Evolutionary conservation across 2,329 filamentous ascomycete genomes (phyloP).

Genomic region (Westerdykella aurantiaca): DNA sequence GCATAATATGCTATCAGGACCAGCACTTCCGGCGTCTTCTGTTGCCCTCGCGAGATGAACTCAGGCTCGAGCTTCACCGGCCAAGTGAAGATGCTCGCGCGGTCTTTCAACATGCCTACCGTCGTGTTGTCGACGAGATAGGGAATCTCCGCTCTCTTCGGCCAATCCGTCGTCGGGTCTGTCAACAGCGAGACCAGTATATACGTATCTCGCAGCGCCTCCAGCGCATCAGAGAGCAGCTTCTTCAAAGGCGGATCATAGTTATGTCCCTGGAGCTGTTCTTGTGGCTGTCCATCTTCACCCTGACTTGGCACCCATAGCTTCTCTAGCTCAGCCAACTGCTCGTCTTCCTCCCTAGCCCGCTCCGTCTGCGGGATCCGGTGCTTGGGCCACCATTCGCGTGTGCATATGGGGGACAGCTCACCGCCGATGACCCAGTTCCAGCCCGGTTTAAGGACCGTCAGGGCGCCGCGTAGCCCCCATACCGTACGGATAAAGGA

Average conservation of each 20-base stretch:
- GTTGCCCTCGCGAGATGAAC: conserved; percentile 25
- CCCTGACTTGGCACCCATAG: conserved; percentile 20
- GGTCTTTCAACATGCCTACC: conserved; percentile 25
- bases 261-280: neutral
- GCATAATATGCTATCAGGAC: conserved; percentile 38
- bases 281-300: neutral
- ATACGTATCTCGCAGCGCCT: conserved; percentile 24
- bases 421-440: conserved; percentile 24
- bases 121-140: conserved; percentile 26
- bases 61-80: conserved; percentile 21
- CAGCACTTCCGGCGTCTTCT: conserved; percentile 28
- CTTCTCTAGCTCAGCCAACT: conserved; percentile 18
- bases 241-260: conserved; percentile 8
- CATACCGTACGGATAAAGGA: conserved; percentile 22
- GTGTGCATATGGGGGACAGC: conserved; percentile 21
- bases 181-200: conserved; percentile 29
- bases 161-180: conserved; percentile 15
- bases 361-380: conserved; percentile 16
- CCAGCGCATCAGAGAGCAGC: conserved; percentile 19
- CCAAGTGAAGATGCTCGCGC: conserved; percentile 33
- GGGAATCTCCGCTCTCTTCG: conserved; percentile 19
- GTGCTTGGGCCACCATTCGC: conserved; percentile 32
- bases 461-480: conserved; percentile 27
- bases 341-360: conserved; percentile 25
- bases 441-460: conserved; percentile 29